Evolutionary conservation across 1,284 basidiomycete species (phyloP), one percentile per base, ranked within the genome.

Genomic region (Sporisorium reilianum): DNA sequence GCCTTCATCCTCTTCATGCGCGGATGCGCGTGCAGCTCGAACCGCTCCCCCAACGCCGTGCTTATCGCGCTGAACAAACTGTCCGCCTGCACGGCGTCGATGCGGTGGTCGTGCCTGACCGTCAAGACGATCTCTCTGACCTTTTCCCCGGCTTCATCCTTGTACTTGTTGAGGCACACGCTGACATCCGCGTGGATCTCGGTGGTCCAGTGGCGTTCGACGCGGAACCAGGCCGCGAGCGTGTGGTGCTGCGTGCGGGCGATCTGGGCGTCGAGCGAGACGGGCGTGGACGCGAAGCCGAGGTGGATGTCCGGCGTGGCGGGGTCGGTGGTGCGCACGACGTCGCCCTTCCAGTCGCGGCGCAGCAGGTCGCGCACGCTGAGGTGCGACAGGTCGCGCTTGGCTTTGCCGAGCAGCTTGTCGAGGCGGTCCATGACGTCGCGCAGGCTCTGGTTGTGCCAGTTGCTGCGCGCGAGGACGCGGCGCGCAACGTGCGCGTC

Each of bases 281-380:
- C 81, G 6, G 85, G 78, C 10, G 83, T 81, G 16, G 80, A 82
- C 0, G 85, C 85, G 32, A 85, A 84, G 5, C 85, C 85, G 30
- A 86, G 59, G 40, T 79, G 75, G 38, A 86, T 62, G 6, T 63
- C 51, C 5, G 84, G 83, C 34, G 78, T 78, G n/a, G 58, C 60
- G 3, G 56, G 56, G 3, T 80, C 74, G 30, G 64, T 41, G 16
- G 85, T 85, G 8, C 40, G 34, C 0, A 85, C 78, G 54, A 77
- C 72, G 49, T 83, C 82, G 1, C 82, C 84, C 61, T 86, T 86
- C 84, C 84, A 85, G 60, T 86, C 85, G 6, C 85, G 63, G 10
- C 85, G 75, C 5, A 86, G 61, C 46, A 86, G 62, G 53, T 79
- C 80, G 7, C 85, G 63, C 6, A 86, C 51, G 41, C 77, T 77